Conservation (phyloP, 345 rosid species). For the Eucalyptus sp. region DNA sequence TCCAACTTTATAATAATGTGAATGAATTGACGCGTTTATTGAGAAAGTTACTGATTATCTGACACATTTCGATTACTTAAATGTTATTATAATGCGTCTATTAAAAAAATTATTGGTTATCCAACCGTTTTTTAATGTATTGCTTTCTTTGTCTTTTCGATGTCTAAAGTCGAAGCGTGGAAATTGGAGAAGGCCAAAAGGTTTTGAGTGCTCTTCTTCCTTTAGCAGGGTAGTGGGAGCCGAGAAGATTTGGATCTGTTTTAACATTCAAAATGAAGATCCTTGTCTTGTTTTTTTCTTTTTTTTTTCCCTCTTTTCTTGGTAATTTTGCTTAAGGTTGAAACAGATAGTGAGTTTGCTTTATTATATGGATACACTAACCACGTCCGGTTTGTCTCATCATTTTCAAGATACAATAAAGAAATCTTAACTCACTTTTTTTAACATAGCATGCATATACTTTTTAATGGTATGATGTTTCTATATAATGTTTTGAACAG, state of each 20-base stretch:
- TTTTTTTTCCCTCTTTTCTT: not conserved
- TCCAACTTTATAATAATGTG: not conserved
- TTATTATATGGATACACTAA: not conserved
- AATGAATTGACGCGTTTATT: not conserved
- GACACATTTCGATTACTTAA: not conserved
- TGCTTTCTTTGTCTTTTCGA: not conserved
- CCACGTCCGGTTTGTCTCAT: not conserved
- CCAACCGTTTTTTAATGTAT: not conserved
- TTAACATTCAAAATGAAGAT: not conserved
- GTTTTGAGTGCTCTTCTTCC: not conserved
- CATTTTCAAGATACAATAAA: no score
- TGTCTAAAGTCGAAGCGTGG: not conserved
- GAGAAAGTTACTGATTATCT: not conserved
- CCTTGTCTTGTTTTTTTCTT: not conserved
- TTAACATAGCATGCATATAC: no score
- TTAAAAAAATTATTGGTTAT: not conserved
- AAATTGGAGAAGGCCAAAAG: not conserved
- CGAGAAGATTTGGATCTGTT: not conserved
- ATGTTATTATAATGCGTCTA: no score
- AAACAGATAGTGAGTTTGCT: not conserved
- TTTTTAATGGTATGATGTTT: no score
- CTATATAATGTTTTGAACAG: not conserved
- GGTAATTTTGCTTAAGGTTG: not conserved
- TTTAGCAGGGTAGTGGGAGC: not conserved
- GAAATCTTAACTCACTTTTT: not conserved